Base-by-base conservation (phyloP, 2,329 filamentous ascomycete genomes). In the Colletotrichum sp. region DNA sequence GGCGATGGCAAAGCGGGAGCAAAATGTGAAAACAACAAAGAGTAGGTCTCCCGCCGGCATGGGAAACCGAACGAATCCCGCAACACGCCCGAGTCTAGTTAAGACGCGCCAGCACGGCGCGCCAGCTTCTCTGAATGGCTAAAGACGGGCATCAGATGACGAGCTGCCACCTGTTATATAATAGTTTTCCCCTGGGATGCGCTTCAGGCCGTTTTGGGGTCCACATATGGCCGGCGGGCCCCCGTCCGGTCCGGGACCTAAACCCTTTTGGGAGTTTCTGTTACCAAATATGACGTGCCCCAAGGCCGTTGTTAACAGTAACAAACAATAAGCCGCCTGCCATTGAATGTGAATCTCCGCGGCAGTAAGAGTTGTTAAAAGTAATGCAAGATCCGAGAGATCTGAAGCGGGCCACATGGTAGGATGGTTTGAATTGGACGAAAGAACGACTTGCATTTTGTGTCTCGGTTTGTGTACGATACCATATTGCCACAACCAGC, bases 331-430 rank as follows among this genome's bases (percentile, higher is more conserved):
- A 73, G 63, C 67, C 62, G 60, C 60, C 65, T 44, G 76, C 77
- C 52, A 73, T 72, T 69, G 71, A 78, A 71, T 68, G 44, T 67
- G 75, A 68, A 81, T 82, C 81, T 82, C 81, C 81, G 81, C 80
- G 81, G 80, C 77, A 24, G 30, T 15, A 32, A 44, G 26, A 34
- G 59, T 24, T 24, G 57, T 76, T 76, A 76, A 76, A 72, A 55
- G 57, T 24, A 21, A 36, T 73, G 70, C 21, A 24, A 59, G 59
- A 60, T 73, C 64, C 70, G 24, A 59, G 44, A 39, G 34, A 52
- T 36, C 59, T 15, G 16, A 52, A 28, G 63, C 26, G 21, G 15
- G 36, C 32, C 59, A 21, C 39, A 18, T 52, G 70, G 62, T 32
- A 13, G 49, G 36, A 18, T n/a, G 63, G 30, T n/a, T 28, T 9